Evolutionary conservation across 2,329 filamentous ascomycete genomes (phyloP).

Genomic region (Stagonosporopsis tanaceti): DNA sequence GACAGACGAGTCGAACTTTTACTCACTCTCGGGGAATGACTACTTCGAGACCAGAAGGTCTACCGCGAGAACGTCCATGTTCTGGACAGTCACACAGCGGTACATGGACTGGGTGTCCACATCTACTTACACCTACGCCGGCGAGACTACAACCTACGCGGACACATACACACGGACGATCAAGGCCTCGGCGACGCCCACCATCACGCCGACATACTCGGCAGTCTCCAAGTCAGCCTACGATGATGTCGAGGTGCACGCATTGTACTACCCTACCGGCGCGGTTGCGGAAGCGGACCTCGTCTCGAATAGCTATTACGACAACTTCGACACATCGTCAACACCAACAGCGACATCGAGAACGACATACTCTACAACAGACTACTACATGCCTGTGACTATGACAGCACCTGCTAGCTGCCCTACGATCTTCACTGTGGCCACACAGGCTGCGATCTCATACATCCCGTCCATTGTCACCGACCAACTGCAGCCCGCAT

Average conservation of each 20-base stretch:
- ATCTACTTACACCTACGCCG: constrained; percentile 24
- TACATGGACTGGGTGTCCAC: constrained; percentile 27
- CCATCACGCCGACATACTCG: constrained; percentile 29
- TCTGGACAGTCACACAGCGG: constrained; percentile 38
- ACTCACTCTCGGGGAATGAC: constrained; percentile 9
- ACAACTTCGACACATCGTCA: constrained; percentile 20
- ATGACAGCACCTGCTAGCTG: constrained; percentile 43
- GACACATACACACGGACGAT: constrained; percentile 28
- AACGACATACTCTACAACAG: constrained; percentile 16
- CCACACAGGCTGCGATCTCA: constrained; percentile 27
- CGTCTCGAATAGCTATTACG: constrained; percentile 15
- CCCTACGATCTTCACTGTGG: constrained; percentile 33
- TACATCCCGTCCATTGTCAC: constrained; percentile 34
- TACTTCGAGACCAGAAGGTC: constrained; percentile 14
- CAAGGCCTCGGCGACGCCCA: constrained; percentile 37
- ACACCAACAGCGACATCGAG: constrained; percentile 17
- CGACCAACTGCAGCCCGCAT: constrained; percentile 36
- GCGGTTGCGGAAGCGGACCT: constrained; percentile 39
- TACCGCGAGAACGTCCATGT: constrained; percentile 22
- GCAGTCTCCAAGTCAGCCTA: constrained; percentile 17
- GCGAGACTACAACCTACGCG: constrained; percentile 14
- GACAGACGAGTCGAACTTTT: constrained; percentile 9
- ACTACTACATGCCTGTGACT: constrained; percentile 41
- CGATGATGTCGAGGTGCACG: constrained; percentile 27
- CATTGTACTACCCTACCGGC: constrained; percentile 32